A percentile compares a stretch with the other conserved stretches of the same genome.
Conservation (phyloP, 164 flowering plant species). For the Kingdonia uniflora region DNA sequence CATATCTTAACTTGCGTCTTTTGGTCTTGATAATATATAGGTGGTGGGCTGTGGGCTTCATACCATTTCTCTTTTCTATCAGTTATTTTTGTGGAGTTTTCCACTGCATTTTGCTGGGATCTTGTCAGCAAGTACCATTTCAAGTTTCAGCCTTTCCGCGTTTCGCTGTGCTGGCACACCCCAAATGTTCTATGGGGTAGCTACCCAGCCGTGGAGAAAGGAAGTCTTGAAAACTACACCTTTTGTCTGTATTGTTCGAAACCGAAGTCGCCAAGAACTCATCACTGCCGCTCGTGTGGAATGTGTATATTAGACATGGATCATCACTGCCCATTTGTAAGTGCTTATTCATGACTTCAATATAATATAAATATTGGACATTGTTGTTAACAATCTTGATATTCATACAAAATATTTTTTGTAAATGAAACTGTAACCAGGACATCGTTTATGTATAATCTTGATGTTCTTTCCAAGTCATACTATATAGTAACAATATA, state of each 20-base stretch:
- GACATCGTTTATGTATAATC: too few relatives aligned
- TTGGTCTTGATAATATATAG: constrained; percentile 26
- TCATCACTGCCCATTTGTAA: constrained; percentile 99
- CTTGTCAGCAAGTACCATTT: constrained; percentile 51
- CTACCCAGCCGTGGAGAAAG: constrained; percentile 65
- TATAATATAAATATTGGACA: too few relatives aligned
- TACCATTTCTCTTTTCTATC: constrained; percentile 59
- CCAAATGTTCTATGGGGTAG: constrained; percentile 68
- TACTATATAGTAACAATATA: too few relatives aligned
- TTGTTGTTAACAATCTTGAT: too few relatives aligned
- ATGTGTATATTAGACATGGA: constrained; percentile 90
- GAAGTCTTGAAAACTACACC: constrained; percentile 60
- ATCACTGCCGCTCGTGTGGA: constrained; percentile 90
- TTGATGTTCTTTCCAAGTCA: too few relatives aligned
- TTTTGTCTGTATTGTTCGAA: constrained; percentile 69
- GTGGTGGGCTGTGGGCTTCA: constrained; percentile 93
- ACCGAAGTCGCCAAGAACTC: constrained; percentile 83
- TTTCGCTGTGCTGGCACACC: constrained; percentile 65
- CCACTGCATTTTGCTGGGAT: constrained; percentile 35
- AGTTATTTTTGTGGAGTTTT: constrained; percentile 41
- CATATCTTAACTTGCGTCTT: too few relatives aligned
- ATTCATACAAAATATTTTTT: too few relatives aligned
- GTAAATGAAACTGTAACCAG: too few relatives aligned
- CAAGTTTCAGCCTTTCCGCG: constrained; percentile 57
- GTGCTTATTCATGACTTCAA: constrained; percentile 15